Evolutionary conservation across 1,284 basidiomycete species (phyloP).

Genomic region (Naganishia sp.): DNA sequence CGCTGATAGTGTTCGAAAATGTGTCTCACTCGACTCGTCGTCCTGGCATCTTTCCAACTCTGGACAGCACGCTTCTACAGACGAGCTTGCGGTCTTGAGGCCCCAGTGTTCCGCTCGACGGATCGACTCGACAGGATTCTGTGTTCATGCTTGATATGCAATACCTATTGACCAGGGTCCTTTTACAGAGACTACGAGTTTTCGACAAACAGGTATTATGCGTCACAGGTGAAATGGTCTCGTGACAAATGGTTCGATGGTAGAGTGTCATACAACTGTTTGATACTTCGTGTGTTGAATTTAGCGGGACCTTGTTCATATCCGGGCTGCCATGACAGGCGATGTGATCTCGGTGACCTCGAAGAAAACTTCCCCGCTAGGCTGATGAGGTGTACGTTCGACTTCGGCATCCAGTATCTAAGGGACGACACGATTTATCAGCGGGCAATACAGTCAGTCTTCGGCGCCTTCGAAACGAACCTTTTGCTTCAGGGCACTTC

Average conservation of each 20-base stretch:
- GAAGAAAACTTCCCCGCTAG: constrained; percentile 6
- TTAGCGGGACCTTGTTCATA: neutral
- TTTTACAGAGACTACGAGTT: neutral
- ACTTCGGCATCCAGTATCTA: constrained; percentile 52
- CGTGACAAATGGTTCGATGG: neutral
- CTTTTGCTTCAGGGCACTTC: constrained; percentile 78
- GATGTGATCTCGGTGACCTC: constrained; percentile 7
- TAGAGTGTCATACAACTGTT: constrained; percentile 1
- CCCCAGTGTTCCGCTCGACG: too few species aligned
- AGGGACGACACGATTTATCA: constrained; percentile 1
- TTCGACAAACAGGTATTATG: neutral
- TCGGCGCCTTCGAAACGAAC: constrained; percentile 55
- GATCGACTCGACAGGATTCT: neutral
- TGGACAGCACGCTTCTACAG: neutral
- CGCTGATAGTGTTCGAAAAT: constrained; percentile 1
- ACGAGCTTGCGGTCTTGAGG: too few species aligned
- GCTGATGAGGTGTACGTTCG: constrained; percentile 42
- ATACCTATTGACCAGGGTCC: too few species aligned
- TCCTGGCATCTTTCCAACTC: neutral
- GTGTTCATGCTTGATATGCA: neutral
- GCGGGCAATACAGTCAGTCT: neutral
- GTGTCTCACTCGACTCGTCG: constrained; percentile 8
- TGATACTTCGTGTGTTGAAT: neutral
- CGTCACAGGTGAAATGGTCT: too few species aligned
- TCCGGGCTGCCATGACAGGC: neutral